A percentile compares a stretch with the other conserved stretches of the same genome.
These are phyloP conservation scores for Colletotrichum paranaense DNA, from an alignment of 2,329 filamentous ascomycete genomes.

Conservation along the genomic window DNA sequence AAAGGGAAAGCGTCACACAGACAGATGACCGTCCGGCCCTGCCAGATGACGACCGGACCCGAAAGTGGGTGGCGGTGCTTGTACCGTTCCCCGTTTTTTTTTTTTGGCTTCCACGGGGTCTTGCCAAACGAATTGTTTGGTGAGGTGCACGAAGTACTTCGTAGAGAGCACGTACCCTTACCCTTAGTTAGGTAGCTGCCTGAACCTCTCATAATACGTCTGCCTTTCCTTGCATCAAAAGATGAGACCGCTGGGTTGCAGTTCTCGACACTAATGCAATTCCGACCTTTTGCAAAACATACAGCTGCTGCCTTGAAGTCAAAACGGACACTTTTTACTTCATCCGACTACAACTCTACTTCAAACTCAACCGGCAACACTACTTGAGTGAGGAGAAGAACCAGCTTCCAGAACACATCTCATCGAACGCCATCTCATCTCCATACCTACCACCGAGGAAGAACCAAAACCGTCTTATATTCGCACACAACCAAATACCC, in stretches of 20 bases:
- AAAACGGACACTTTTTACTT: neutral
- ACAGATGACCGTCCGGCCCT: neutral
- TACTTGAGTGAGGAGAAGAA: neutral
- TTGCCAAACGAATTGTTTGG: neutral
- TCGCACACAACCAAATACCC: neutral
- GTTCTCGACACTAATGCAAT: neutral
- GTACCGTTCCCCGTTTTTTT: slow-evolving; percentile 21
- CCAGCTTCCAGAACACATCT: neutral
- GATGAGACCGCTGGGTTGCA: slow-evolving; percentile 15
- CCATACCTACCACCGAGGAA: neutral
- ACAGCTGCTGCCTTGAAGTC: neutral
- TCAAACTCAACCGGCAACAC: neutral
- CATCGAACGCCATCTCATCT: neutral
- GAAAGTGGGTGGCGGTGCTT: slow-evolving; percentile 20
- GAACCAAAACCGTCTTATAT: neutral
- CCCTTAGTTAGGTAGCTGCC: neutral
- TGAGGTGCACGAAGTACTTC: neutral
- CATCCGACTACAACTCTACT: neutral
- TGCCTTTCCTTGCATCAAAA: neutral
- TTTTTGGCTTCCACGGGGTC: neutral
- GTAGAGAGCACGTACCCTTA: slow-evolving; percentile 4
- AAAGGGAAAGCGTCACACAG: neutral
- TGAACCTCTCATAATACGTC: neutral
- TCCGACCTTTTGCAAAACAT: neutral
- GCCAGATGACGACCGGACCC: slow-evolving; percentile 6